Conservation (phyloP, 2,329 filamentous ascomycete species). For the Botryotinia narcissicola region DNA sequence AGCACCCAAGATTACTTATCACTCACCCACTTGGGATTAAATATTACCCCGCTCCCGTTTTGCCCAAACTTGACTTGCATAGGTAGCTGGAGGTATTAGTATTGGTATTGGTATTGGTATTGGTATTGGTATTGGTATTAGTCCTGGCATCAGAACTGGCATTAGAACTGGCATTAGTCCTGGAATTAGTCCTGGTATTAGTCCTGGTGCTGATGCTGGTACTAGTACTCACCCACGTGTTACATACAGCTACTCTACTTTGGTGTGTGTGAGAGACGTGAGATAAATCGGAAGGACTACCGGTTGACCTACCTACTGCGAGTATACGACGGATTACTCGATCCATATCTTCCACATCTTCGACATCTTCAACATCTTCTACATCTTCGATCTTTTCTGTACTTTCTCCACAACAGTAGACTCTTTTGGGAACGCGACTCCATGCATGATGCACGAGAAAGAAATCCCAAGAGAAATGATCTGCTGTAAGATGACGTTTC, state of each 20-base stretch:
- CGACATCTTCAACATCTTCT: background rate
- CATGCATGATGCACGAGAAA: background rate
- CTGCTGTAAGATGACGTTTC: conserved; percentile 12
- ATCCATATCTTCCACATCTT: background rate
- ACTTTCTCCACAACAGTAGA: background rate
- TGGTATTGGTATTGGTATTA: too few relatives aligned
- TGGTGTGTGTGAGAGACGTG: background rate
- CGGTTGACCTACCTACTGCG: background rate
- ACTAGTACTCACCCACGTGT: too few relatives aligned
- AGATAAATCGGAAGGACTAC: background rate
- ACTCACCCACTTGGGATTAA: background rate
- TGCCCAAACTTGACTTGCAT: background rate
- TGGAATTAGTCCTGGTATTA: too few relatives aligned
- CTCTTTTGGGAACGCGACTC: background rate
- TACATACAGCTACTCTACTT: background rate
- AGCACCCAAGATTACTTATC: background rate
- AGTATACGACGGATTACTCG: too few relatives aligned
- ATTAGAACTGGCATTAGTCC: too few relatives aligned
- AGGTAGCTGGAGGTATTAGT: too few relatives aligned
- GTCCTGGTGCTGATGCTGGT: too few relatives aligned
- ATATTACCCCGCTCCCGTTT: background rate
- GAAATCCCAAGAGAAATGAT: background rate
- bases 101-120: too few relatives aligned
- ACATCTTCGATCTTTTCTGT: background rate
- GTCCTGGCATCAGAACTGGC: too few relatives aligned